Conservation (phyloP, 768 basidiomycete genomes). For the Rhodotorula paludigena region DNA sequence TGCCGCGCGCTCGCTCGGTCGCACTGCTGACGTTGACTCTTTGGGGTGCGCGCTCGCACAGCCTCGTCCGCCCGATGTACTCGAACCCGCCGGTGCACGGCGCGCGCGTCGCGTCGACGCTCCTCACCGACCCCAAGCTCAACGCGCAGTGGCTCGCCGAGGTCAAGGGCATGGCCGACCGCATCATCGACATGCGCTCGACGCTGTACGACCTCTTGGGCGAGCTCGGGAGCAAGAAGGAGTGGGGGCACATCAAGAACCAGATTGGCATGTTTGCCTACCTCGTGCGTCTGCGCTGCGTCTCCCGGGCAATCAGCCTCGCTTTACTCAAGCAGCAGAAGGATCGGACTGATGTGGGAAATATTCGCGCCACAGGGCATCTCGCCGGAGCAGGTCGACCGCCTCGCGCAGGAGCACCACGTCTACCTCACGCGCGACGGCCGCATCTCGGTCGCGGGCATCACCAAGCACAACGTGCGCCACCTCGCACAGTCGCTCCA, state of each 20-base stretch:
- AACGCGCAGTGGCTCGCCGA: conserved; percentile 72
- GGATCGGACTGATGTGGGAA: neutral
- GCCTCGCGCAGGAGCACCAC: conserved; percentile 41
- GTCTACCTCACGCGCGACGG: conserved; percentile 43
- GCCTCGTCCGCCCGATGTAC: conserved; percentile 88
- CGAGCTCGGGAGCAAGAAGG: conserved; percentile 78
- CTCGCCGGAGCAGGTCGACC: conserved; percentile 43
- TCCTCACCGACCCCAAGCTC: conserved; percentile 67
- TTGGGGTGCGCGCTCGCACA: conserved; percentile 37
- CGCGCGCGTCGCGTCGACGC: conserved; percentile 79
- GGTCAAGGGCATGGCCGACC: conserved; percentile 83
- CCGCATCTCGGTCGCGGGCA: conserved; percentile 42
- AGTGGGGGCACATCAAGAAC: conserved; percentile 89
- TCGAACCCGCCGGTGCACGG: conserved; percentile 92
- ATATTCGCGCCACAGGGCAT: conserved; percentile 26
- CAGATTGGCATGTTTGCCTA: conserved; percentile 91
- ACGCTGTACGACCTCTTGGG: conserved; percentile 69
- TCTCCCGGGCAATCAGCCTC: too few relatives aligned
- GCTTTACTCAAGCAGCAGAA: neutral
- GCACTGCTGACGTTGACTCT: neutral
- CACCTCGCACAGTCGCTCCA: conserved; percentile 43
- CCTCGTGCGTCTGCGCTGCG: conserved; percentile 22
- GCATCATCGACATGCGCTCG: conserved; percentile 86
- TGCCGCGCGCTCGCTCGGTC: neutral
- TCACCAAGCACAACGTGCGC: conserved; percentile 41